Conservation (phyloP, 352 stramenopile genomes). For the Phytopythium kandeliae region DNA sequence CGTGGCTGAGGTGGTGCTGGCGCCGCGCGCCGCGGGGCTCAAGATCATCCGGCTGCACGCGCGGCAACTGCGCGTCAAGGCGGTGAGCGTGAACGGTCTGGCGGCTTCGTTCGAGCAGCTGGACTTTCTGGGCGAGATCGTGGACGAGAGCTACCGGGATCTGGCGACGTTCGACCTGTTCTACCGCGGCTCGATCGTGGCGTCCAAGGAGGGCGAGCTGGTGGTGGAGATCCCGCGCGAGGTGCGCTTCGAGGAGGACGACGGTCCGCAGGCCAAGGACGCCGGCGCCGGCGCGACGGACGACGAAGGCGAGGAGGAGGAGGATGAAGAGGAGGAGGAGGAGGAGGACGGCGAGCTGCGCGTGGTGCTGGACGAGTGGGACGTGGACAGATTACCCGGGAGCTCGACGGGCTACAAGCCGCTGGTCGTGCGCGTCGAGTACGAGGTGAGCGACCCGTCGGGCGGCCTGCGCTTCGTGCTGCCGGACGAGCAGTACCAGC, state of each 20-base stretch:
- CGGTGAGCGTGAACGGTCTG: slow-evolving; percentile 52
- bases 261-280: slow-evolving; percentile 13
- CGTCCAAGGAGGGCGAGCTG: slow-evolving; percentile 78
- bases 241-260: slow-evolving; percentile 44
- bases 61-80: slow-evolving; percentile 57
- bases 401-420: slow-evolving; percentile 70
- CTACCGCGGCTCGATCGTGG: slow-evolving; percentile 79
- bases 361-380: slow-evolving; percentile 58
- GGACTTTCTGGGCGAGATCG: slow-evolving; percentile 68
- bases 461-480: slow-evolving; percentile 70
- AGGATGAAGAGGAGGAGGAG: slow-evolving; percentile 33
- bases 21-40: slow-evolving; percentile 44
- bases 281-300: slow-evolving; percentile 9
- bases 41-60: slow-evolving; percentile 66
- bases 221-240: slow-evolving; percentile 66
- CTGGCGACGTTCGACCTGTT: slow-evolving; percentile 80
- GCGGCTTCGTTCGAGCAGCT: slow-evolving; percentile 70
- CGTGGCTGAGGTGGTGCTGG: slow-evolving; percentile 69
- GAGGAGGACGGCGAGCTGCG: slow-evolving; percentile 33
- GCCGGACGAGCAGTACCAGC: slow-evolving; percentile 55
- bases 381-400: slow-evolving; percentile 57
- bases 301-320: slow-evolving; percentile 31
- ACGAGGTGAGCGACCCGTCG: slow-evolving; percentile 63
- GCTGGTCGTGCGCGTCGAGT: slow-evolving; percentile 68
- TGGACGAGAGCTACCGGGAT: slow-evolving; percentile 77